Evolutionary conservation across 805 yeast genomes (phyloP), one percentile per base, ranked within the genome.

Genomic region (Saccharomycopsis fodiens): DNA sequence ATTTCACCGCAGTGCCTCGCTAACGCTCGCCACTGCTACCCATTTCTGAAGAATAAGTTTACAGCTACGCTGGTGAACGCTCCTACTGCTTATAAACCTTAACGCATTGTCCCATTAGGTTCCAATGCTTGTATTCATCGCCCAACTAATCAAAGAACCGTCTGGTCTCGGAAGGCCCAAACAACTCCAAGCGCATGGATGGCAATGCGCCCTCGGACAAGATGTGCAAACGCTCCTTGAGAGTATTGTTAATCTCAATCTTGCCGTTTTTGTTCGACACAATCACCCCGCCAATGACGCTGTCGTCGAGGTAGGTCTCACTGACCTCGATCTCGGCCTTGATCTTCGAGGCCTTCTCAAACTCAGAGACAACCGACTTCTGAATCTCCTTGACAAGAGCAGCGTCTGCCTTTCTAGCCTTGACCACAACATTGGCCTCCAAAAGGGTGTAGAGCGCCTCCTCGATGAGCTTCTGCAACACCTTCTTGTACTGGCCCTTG

Each of bases 101-200:
- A 29, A 12, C n/a, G 32, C 32, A 29, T 29, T 29, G n/a, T n/a
- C n/a, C n/a, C n/a, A n/a, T n/a, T n/a, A n/a, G n/a, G n/a, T n/a
- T n/a, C n/a, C n/a, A n/a, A n/a, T n/a, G n/a, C n/a, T n/a, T n/a
- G n/a, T n/a, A n/a, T n/a, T n/a, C n/a, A n/a, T n/a, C n/a, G n/a
- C n/a, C n/a, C n/a, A n/a, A n/a, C 59, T 74, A 89, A 60, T 88
- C 95, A 60, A 87, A 87, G 75, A 85, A 91, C 72, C 85, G 86
- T 76, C 97, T 85, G 46, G 91, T 67, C 46, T 75, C 65, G 15
- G 96, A 82, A 47, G 85, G 79, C 52, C 95, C 95, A 61, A 88
- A 93, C 60, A 91, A 69, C 59, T 89, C 95, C 52, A 85, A 72
- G 69, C 97, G 82, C 53, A 93, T 79, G 45, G 89, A 94, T 41